phyloP scores from a whole-genome alignment of 495 filamentous ascomycete genomes.

The Lasiosphaeriaceae sp. region DNA sequence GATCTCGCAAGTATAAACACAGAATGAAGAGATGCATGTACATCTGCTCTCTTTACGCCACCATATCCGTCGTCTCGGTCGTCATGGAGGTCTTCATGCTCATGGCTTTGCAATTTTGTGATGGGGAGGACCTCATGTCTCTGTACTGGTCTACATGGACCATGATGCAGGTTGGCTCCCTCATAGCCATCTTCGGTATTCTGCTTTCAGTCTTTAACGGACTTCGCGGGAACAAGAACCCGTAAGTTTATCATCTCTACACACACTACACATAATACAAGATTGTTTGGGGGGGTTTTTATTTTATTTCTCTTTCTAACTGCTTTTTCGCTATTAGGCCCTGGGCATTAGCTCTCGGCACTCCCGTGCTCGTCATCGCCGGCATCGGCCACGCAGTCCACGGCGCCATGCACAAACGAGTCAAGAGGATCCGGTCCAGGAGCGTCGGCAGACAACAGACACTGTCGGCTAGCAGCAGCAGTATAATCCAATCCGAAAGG shows the following conservation, averaged over 20 bases:
- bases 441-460: slow-evolving; percentile 6
- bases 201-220: slow-evolving; percentile 36
- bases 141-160: slow-evolving; percentile 49
- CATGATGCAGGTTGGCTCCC: slow-evolving; percentile 42
- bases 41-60: slow-evolving; percentile 29
- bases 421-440: slow-evolving; percentile 18
- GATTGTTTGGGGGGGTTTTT: too few species aligned
- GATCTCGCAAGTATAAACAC: slow-evolving; percentile 16
- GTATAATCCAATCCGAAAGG: slow-evolving; percentile 10
- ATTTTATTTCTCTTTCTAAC: slow-evolving; percentile 8
- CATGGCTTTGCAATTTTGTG: slow-evolving; percentile 44
- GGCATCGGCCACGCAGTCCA: slow-evolving; percentile 40
- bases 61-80: slow-evolving; percentile 28
- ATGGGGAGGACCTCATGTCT: slow-evolving; percentile 45
- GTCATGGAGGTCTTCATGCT: slow-evolving; percentile 42
- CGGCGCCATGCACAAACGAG: slow-evolving; percentile 27
- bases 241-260: slow-evolving; percentile 22
- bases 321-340: slow-evolving; percentile 22
- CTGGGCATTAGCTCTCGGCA: slow-evolving; percentile 47
- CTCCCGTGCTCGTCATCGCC: slow-evolving; percentile 46
- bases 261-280: too few species aligned
- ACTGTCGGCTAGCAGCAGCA: slow-evolving; percentile 16
- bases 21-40: slow-evolving; percentile 29
- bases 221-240: slow-evolving; percentile 34
- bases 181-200: slow-evolving; percentile 48